phyloP scores from a whole-genome alignment of 164 flowering plant genomes.

The Houttuynia cordata region DNA sequence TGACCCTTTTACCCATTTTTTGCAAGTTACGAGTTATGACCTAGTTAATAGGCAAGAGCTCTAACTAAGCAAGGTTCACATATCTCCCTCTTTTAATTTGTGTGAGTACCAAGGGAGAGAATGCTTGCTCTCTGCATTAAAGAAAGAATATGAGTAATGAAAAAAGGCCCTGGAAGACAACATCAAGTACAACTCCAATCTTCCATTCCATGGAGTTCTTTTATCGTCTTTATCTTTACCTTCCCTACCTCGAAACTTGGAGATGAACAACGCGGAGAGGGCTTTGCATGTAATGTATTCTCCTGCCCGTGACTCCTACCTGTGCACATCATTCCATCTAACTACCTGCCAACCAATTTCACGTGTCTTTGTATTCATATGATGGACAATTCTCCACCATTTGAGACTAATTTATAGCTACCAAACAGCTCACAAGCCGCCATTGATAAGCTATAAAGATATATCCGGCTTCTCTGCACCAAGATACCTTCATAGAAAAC shows the following conservation, averaged over 20 bases:
- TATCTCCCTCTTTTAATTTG: too few relatives aligned
- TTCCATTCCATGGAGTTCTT: background rate
- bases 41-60: too few relatives aligned
- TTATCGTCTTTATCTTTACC: background rate
- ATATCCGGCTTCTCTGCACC: background rate
- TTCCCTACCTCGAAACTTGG: background rate
- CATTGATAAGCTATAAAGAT: background rate
- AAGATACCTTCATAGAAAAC: background rate
- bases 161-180: too few relatives aligned
- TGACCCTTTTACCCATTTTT: too few relatives aligned
- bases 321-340: background rate
- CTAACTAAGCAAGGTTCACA: too few relatives aligned
- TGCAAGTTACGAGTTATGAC: too few relatives aligned
- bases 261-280: background rate
- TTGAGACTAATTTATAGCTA: background rate
- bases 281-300: background rate
- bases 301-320: background rate
- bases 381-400: background rate
- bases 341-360: background rate
- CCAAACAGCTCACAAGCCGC: background rate
- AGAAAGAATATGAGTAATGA: too few relatives aligned
- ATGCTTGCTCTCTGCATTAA: too few relatives aligned
- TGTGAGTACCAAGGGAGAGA: too few relatives aligned
- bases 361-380: background rate
- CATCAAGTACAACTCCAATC: background rate